Base-by-base conservation (phyloP, 805 yeast genomes). In the Saturnispora besseyi region DNA sequence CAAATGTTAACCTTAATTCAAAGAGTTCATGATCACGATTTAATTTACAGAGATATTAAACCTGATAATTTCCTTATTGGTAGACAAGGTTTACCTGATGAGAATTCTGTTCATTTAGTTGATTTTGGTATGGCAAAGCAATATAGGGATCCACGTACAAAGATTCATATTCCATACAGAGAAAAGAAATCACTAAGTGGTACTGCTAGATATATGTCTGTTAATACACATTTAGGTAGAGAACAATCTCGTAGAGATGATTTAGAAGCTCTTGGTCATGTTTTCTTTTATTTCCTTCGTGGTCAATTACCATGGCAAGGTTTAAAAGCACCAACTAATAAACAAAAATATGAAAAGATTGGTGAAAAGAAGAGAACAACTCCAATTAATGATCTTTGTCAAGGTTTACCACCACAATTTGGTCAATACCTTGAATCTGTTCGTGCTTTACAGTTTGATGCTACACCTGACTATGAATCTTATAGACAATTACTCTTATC, bases 281-380 rank as follows among this genome's bases (percentile, higher is more conserved):
- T 93, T 8, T 88, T 93, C 62, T 86, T 93, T 73, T 93, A 93
- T 69, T 93, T 93, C 68, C 69, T 91, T 57, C 79, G 95, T 59
- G 99, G 99, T 43, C 87, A 87, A 52, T 74, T 93, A 62, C 99
- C 99, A 54, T 93, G 99, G 99, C 99, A 93, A 73, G 99, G 99
- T 26, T 75, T 93, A 58, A 91, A 93, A 67, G 99, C 99, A 6
- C 96, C 96, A 57, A 90, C 96, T 38, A 93, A 93, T 74, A 91
- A 93, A 70, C 96, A 88, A 61, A 93, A 93, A 70, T 93, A 93
- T 68, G 98, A 93, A 67, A 90, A 89, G 66, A 93, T 93, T 66
- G 98, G 99, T 53, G 95, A 90, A 64, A 91, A 89, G 72, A 93
- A 93, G 66, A 88, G 90, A 69, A 76, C 88, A 2, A 91, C 99